Percentiles rank a stretch among this genome's conserved stretches.
Conservation (phyloP, 331 rosid genomes). For the Dryas integrifolia region DNA sequence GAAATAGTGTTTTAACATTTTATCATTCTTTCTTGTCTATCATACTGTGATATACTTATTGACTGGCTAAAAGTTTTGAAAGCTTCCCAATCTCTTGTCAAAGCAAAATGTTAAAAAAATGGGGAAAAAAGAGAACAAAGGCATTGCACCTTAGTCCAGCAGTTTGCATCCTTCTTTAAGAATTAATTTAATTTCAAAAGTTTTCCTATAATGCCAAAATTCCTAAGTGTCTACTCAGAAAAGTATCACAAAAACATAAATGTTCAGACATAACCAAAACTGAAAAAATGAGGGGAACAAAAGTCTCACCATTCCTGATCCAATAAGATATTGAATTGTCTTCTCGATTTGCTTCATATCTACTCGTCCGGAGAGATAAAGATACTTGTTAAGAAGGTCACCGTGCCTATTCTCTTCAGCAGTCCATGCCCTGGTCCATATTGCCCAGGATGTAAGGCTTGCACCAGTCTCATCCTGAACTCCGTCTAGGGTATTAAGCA, state of each 20-base stretch:
- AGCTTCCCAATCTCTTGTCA: background rate
- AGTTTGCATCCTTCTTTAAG: conserved; percentile 2
- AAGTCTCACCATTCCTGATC: conserved; percentile 48
- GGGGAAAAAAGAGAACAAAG: background rate
- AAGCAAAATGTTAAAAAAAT: background rate
- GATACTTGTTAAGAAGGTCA: conserved; percentile 47
- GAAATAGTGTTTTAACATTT: background rate
- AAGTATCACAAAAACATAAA: background rate
- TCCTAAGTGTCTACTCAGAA: background rate
- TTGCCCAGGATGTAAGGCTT: conserved; percentile 44
- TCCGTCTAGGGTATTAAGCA: conserved; percentile 50
- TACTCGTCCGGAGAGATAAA: conserved; percentile 48
- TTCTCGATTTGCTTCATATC: conserved; percentile 46
- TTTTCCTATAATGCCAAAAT: background rate
- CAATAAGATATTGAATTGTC: conserved; percentile 45
- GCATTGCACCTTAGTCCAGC: background rate
- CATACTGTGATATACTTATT: background rate
- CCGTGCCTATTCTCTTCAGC: conserved; percentile 53
- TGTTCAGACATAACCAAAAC: background rate
- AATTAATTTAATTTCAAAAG: background rate
- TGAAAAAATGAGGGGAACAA: conserved; percentile 1
- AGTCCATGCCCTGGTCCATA: conserved; percentile 49
- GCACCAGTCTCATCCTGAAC: conserved; percentile 52
- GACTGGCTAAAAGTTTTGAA: background rate
- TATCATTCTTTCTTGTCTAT: background rate